Percentiles rank a stretch among this genome's conserved stretches.
Evolutionary conservation across 352 stramenopile genomes (phyloP).

Genomic region (Pythium rishiriense): DNA sequence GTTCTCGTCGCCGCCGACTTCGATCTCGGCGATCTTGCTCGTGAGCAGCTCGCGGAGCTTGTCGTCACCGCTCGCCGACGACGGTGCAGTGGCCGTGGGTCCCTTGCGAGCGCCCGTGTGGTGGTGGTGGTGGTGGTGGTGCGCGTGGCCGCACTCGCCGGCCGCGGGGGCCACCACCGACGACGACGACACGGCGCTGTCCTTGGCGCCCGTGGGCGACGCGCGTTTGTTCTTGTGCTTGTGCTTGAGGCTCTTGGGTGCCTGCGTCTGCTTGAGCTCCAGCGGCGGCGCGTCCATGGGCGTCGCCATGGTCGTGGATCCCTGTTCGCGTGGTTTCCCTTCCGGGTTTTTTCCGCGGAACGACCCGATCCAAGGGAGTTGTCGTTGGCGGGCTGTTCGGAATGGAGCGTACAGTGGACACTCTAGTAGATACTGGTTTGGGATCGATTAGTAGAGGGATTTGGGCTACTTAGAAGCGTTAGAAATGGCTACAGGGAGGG

Average conservation of each 20-base stretch:
- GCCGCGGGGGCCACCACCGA: slow-evolving; percentile 7
- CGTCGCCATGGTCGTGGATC: slow-evolving; percentile 25
- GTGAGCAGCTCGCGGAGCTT: slow-evolving; percentile 73
- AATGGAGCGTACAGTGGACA: slow-evolving; percentile 1
- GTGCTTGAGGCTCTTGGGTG: slow-evolving; percentile 78
- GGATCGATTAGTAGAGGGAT: background rate
- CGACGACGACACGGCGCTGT: background rate
- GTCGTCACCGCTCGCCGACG: slow-evolving; percentile 36
- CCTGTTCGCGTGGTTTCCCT: background rate
- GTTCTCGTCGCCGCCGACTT: slow-evolving; percentile 80
- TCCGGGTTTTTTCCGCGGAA: slow-evolving; percentile 3
- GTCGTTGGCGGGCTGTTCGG: slow-evolving; percentile 4
- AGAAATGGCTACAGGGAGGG: slow-evolving; percentile 16
- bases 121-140: slow-evolving; percentile 8
- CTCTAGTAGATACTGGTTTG: background rate
- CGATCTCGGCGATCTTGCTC: slow-evolving; percentile 84
- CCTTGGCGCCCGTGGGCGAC: slow-evolving; percentile 22
- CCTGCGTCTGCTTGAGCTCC: slow-evolving; percentile 63
- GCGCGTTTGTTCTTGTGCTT: slow-evolving; percentile 75
- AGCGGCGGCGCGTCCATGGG: slow-evolving; percentile 39
- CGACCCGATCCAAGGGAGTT: slow-evolving; percentile 4
- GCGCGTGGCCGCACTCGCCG: slow-evolving; percentile 24
- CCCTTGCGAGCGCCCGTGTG: background rate
- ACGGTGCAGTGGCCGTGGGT: slow-evolving; percentile 23
- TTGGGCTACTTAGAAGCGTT: background rate